Evolutionary conservation across 148 eudicot species (phyloP), one percentile per base, ranked within the genome.

Genomic region (Rhododendron williamsianum): DNA sequence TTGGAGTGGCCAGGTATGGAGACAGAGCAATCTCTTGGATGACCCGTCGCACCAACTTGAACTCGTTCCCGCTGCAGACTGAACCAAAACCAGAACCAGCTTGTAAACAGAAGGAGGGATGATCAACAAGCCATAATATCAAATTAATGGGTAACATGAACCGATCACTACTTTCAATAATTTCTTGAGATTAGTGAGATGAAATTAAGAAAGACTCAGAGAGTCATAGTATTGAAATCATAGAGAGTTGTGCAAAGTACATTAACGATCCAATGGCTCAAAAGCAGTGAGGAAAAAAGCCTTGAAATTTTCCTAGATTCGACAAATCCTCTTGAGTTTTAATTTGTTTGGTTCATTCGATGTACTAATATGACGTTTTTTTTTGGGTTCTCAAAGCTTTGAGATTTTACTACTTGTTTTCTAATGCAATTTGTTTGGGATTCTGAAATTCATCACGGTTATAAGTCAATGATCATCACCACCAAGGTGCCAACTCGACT

Each of bases 391-490:
- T 60, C 81, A 83, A 85, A 71, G 16, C 76, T 83, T 76, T 46
- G 41, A 81, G 49, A 82, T 85, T 83, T 86, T 88, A 27, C 30
- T 78, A 72, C 30, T 72, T 91, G 63, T 56, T 83, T 76, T 83
- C 83, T 33, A 16, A 67, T 52, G 82, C 85, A 82, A 35, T 81
- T 87, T 80, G 30, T 46, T 78, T 84, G 38, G 23, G 23, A 76
- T 36, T 21, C 49, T 76, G 23, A 76, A 76, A 71, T 76, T 76
- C 80, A 41, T 82, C 33, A 65, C 30, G 56, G 30, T 78, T 81
- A 84, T 78, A 90, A 90, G 93, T 92, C 93, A 91, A 92, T 88
- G 86, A 65, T 83, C 93, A 90, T 82, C 90, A 91, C 84, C 82
- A 67, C 89, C 91, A 23, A 92, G 85, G 89, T 85, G 79, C 48